These are phyloP conservation scores for Jacaranda copaia DNA, from an alignment of 257 asterid genomes.

Conservation along the genomic window DNA sequence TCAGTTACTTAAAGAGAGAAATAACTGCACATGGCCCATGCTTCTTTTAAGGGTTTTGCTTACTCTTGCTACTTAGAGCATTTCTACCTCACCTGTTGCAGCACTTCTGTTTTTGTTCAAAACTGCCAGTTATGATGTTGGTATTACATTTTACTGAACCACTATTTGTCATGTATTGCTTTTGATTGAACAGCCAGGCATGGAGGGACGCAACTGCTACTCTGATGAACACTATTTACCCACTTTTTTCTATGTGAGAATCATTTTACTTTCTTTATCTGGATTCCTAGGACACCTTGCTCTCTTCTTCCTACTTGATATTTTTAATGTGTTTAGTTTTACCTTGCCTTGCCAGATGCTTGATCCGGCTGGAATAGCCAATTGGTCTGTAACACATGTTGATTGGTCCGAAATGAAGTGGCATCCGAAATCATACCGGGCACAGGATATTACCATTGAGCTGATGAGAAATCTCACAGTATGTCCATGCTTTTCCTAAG, in stretches of 20 bases:
- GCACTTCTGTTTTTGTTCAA: no score
- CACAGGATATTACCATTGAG: constrained; percentile 59
- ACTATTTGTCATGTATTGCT: neutral
- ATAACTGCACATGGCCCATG: no score
- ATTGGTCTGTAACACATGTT: constrained; percentile 90
- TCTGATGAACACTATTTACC: constrained; percentile 98
- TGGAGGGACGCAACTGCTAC: constrained; percentile 91
- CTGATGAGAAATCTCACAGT: constrained; percentile 85
- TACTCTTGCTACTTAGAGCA: no score
- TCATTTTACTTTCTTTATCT: constrained; percentile 25
- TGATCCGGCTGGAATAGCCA: constrained; percentile 82
- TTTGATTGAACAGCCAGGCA: constrained; percentile 88
- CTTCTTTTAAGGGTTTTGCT: no score
- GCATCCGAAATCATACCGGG: constrained; percentile 85
- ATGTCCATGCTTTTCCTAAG: constrained; percentile 35
- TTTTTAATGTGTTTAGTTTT: constrained; percentile 25
- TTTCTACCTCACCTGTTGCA: no score
- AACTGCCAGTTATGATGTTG: no score
- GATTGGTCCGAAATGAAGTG: constrained; percentile 96
- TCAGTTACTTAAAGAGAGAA: no score
- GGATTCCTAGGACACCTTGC: constrained; percentile 5
- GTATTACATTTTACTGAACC: no score
- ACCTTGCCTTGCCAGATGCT: constrained; percentile 60
- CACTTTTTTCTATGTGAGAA: constrained; percentile 86
- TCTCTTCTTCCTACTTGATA: neutral